These are phyloP conservation scores for Candida khao-thaluensis DNA, from an alignment of 805 yeast species.

Conservation along the genomic window DNA sequence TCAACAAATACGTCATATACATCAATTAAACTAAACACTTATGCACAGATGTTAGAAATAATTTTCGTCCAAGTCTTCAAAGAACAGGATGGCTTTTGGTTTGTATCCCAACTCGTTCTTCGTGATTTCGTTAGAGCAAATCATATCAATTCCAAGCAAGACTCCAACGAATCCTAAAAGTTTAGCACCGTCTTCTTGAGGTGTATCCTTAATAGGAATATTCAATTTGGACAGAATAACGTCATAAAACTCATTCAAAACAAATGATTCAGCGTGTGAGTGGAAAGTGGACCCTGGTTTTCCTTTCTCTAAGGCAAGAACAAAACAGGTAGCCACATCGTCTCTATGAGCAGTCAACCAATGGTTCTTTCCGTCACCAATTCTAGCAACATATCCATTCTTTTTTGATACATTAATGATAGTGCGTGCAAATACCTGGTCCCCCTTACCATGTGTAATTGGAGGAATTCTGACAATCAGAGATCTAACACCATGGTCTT, in stretches of 20 bases:
- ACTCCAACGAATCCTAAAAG: constrained; percentile 12
- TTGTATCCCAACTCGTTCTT: constrained; percentile 23
- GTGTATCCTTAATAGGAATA: constrained; percentile 16
- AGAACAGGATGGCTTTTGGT: too few relatives aligned
- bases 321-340: too few relatives aligned
- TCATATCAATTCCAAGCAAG: constrained; percentile 2
- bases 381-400: constrained; percentile 29
- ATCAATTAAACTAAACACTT: too few relatives aligned
- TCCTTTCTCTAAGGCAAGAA: constrained; percentile 14
- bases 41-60: too few relatives aligned
- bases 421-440: too few relatives aligned
- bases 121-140: constrained; percentile 18
- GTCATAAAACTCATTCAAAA: constrained; percentile 11
- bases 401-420: constrained; percentile 25
- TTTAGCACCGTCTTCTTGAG: constrained; percentile 14
- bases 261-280: constrained; percentile 18
- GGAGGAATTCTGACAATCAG: too few relatives aligned
- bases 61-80: too few relatives aligned
- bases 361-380: constrained; percentile 26
- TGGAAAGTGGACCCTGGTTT: constrained; percentile 12
- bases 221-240: too few relatives aligned
- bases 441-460: too few relatives aligned
- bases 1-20: too few relatives aligned
- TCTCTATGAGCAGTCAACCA: constrained; percentile 31
- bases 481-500: too few relatives aligned